Conservation (phyloP, 2,329 filamentous ascomycete genomes). For the Karstenula rhodostoma region DNA sequence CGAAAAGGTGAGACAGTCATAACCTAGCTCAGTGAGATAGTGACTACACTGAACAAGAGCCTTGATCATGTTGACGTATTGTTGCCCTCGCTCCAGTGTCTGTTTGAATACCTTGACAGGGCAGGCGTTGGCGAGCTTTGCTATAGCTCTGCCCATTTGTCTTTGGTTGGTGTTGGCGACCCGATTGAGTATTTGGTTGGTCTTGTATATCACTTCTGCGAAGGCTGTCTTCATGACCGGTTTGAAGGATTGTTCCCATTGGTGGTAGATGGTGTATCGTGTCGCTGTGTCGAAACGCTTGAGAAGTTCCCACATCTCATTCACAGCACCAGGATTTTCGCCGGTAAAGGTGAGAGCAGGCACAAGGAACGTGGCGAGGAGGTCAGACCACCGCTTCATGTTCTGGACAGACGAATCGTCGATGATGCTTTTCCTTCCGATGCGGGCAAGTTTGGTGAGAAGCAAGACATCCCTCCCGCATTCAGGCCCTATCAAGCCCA, state of each 20-base stretch:
- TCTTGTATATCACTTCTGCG: slow-evolving; percentile 77
- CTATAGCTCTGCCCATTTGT: slow-evolving; percentile 85
- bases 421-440: slow-evolving; percentile 77
- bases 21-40: slow-evolving; percentile 91
- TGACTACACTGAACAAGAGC: slow-evolving; percentile 93
- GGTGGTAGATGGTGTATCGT: slow-evolving; percentile 88
- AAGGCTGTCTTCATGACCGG: slow-evolving; percentile 83
- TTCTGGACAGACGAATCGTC: slow-evolving; percentile 77
- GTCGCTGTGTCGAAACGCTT: slow-evolving; percentile 77
- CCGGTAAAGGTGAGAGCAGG: slow-evolving; percentile 88
- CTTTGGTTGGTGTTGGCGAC: slow-evolving; percentile 87
- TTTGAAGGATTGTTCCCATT: slow-evolving; percentile 71
- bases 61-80: slow-evolving; percentile 93
- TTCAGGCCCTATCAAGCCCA: slow-evolving; percentile 86
- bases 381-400: slow-evolving; percentile 79
- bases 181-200: slow-evolving; percentile 85
- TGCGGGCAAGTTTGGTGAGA: slow-evolving; percentile 82
- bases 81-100: slow-evolving; percentile 88
- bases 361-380: slow-evolving; percentile 84
- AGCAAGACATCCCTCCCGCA: slow-evolving; percentile 85
- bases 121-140: slow-evolving; percentile 90
- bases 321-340: slow-evolving; percentile 82
- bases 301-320: slow-evolving; percentile 85
- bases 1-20: slow-evolving; percentile 93
- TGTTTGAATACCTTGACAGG: slow-evolving; percentile 92